These are phyloP conservation scores for Venturia effusa DNA, from an alignment of 2,329 filamentous ascomycete genomes.

Conservation along the genomic window DNA sequence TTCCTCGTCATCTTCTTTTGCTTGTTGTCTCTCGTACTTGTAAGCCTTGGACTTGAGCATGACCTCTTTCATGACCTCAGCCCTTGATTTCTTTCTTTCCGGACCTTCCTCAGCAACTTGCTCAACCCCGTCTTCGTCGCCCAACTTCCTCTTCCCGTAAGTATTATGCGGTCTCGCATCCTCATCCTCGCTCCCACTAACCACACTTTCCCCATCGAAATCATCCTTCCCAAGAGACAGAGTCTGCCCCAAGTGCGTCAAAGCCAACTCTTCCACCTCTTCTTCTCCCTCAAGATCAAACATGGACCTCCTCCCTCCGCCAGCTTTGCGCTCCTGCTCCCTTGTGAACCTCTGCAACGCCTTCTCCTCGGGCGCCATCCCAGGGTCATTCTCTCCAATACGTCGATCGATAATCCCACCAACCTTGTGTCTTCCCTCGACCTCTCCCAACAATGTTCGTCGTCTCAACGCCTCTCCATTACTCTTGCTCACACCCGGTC, in stretches of 20 bases:
- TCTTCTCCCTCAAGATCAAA: conserved; percentile 88
- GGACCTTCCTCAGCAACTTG: conserved; percentile 46
- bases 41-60: conserved; percentile 94
- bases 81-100: conserved; percentile 84
- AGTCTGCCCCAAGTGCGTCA: conserved; percentile 77
- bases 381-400: conserved; percentile 91
- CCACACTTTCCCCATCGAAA: conserved; percentile 66
- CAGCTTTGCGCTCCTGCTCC: conserved; percentile 75
- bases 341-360: conserved; percentile 83
- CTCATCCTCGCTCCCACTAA: conserved; percentile 32
- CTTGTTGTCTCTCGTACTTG: conserved; percentile 87
- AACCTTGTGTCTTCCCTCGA: conserved; percentile 80
- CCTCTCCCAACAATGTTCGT: conserved; percentile 76
- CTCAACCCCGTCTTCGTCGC: conserved; percentile 37
- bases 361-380: conserved; percentile 85
- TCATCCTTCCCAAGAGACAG: conserved; percentile 66
- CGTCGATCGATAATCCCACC: conserved; percentile 87
- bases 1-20: conserved; percentile 89
- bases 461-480: conserved; percentile 76
- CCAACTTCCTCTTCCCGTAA: conserved; percentile 33
- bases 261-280: conserved; percentile 50
- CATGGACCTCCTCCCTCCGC: conserved; percentile 62
- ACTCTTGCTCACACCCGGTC: conserved; percentile 77
- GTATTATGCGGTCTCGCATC: conserved; percentile 24
- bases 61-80: conserved; percentile 95